Percentiles rank a stretch among this genome's conserved stretches.
Conservation (phyloP, 2,329 filamentous ascomycete genomes). For the Dothideomycetidae sp. region DNA sequence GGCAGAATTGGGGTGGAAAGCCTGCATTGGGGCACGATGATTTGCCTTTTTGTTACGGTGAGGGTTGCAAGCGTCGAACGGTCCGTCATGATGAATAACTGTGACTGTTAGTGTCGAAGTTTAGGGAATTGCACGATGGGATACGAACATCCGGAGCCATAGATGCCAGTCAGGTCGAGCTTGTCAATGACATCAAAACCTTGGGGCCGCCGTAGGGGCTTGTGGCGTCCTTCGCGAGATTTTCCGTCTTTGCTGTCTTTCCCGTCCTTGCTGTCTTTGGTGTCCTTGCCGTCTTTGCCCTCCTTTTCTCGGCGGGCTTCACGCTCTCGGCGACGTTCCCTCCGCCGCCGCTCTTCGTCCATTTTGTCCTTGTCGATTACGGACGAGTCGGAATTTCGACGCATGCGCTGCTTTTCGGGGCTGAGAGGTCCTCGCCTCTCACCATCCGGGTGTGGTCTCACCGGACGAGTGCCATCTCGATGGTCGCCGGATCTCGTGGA, state of each 20-base stretch:
- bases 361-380: constrained; percentile 49
- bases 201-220: constrained; percentile 25
- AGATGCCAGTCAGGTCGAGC: constrained; percentile 89
- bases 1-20: constrained; percentile 79
- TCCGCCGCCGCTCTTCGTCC: constrained; percentile 44
- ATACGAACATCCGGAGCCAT: constrained; percentile 71
- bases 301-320: constrained; percentile 34
- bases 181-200: constrained; percentile 86
- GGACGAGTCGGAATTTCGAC: constrained; percentile 71
- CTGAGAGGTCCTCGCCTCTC: constrained; percentile 33
- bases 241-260: constrained; percentile 29
- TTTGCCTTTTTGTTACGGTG: constrained; percentile 79
- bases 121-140: too few relatives aligned
- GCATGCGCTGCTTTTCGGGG: constrained; percentile 35
- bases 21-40: constrained; percentile 82
- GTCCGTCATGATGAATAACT: constrained; percentile 97
- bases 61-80: constrained; percentile 91
- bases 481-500: constrained; percentile 52
- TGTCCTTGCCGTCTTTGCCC: constrained; percentile 14
- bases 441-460: constrained; percentile 24
- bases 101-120: constrained; percentile 14
- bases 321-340: constrained; percentile 31
- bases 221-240: constrained; percentile 23
- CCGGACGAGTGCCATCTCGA: constrained; percentile 26
- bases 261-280: too few relatives aligned